These are phyloP conservation scores for Punica granatum DNA, from an alignment of 345 rosid species.

Conservation along the genomic window DNA sequence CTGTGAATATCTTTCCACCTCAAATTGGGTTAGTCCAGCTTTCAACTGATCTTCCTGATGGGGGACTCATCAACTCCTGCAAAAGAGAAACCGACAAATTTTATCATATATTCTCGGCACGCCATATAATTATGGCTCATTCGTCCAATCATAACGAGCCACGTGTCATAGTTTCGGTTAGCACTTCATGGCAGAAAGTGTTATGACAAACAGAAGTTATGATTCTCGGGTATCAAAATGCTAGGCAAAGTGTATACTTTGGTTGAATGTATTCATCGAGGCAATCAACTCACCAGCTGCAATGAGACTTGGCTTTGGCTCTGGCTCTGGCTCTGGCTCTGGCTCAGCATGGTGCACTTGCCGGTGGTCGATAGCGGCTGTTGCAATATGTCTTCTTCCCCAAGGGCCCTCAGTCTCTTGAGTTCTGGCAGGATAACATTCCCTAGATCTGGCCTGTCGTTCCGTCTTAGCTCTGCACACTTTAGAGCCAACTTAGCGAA, in stretches of 20 bases:
- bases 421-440: slow-evolving; percentile 62
- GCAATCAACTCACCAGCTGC: background rate
- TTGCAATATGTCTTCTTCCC: slow-evolving; percentile 43
- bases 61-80: background rate
- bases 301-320: slow-evolving; percentile 7
- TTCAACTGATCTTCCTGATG: background rate
- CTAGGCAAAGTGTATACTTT: background rate
- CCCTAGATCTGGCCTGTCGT: slow-evolving; percentile 80
- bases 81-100: background rate
- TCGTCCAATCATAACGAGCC: no score
- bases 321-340: slow-evolving; percentile 2
- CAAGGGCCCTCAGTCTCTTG: slow-evolving; percentile 46
- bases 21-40: background rate
- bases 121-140: no score
- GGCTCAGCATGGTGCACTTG: background rate
- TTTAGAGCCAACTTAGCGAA: slow-evolving; percentile 57
- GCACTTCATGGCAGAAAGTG: no score
- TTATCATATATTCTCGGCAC: no score
- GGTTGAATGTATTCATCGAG: background rate
- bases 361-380: slow-evolving; percentile 10
- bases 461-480: slow-evolving; percentile 70
- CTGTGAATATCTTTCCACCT: background rate
- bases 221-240: no score
- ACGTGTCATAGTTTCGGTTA: no score
- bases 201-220: no score